Base-by-base conservation (phyloP, 129 eudicot species). In the Centella asiatica region DNA sequence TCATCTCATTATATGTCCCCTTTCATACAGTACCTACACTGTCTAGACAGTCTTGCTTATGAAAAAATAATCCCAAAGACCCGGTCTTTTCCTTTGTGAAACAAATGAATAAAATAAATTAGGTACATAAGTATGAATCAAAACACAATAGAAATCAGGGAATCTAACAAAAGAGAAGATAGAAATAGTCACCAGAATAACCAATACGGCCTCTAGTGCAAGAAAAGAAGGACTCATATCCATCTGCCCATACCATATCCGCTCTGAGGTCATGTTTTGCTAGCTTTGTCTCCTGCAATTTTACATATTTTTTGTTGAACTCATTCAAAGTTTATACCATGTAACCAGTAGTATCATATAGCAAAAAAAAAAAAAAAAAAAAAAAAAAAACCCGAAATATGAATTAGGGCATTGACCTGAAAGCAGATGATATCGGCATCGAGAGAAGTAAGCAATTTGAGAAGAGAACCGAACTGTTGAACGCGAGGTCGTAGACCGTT, bases 351-450 rank as follows among this genome's bases (percentile, higher is more conserved):
- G 1, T 18, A 1, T 31, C 22, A 18, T 22, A 5, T 4, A 11
- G 27, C 51, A 57, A 40, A 22, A 9, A 14, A 22, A 4, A 5
- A 4, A 48, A 48, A 6, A 22, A 1, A 22, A 1, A 49, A 1
- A 48, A 42, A 1, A 10, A 42, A 42, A 10, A 42, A 42, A 10
- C 45, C 14, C 45, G 47, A 42, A 0, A 42, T 55, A 25, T 46
- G 22, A 23, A 46, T 36, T 28, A 47, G 37, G 55, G 52, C 12
- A n/a, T n/a, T n/a, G n/a, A 88, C 97, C 95, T 90, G 99, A 66
- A 92, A 57, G 75, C 99, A 92, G 64, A 92, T 82, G 62, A 92
- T 82, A 69, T 92, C 99, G 76, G 99, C 86, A 54, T 87, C 89
- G 54, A 92, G 85, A 46, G 99, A 82, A 67, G 80, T 72, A 44